Base-by-base conservation (phyloP, 306 rosid species). In the Acacia melanoxylon region DNA sequence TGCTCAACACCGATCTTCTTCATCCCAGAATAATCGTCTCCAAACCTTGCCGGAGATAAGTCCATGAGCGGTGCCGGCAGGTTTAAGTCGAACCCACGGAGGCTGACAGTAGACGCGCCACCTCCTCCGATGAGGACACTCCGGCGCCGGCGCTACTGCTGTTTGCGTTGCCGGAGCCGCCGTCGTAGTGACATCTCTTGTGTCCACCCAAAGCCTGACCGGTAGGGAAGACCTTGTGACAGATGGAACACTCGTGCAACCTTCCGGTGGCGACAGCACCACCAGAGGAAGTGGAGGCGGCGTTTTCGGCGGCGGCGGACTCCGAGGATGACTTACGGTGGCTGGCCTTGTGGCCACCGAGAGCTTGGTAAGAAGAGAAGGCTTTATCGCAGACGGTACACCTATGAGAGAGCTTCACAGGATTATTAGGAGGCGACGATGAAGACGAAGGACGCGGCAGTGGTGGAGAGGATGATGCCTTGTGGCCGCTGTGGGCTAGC, bases 151-250 rank as follows among this genome's bases (percentile, higher is more conserved):
- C 54, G 67, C 65, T 54, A 19, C 10, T 33, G 66, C 22, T 74
- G 46, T 54, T 65, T 17, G 69, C 46, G 65, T 71, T 72, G 5
- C 41, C 41, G 5, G 91, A 92, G 35, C 91, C 92, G 48, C 92
- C 94, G 40, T 92, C 91, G 24, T 92, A 92, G 92, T 92, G 92
- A 74, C 92, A 86, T 19, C 97, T 86, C 67, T 92, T 92, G 86
- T 92, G 97, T 6, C 97, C 94, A 5, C 97, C 97, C 65, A 92
- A 68, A 71, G 94, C 94, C 86, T 92, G 97, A 1, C 97, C 97
- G 1, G 97, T 90, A 1, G 92, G 91, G 52, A 90, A 90, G 6
- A 86, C 78, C 87, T 92, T 92, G 81, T 92, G 92, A 65, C 97
- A 92, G 68, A 92, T 90, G 59, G 90, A 81, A 62, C 97, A 90